Conservation (phyloP, 257 asterid species). For the Primulina tabacum region DNA sequence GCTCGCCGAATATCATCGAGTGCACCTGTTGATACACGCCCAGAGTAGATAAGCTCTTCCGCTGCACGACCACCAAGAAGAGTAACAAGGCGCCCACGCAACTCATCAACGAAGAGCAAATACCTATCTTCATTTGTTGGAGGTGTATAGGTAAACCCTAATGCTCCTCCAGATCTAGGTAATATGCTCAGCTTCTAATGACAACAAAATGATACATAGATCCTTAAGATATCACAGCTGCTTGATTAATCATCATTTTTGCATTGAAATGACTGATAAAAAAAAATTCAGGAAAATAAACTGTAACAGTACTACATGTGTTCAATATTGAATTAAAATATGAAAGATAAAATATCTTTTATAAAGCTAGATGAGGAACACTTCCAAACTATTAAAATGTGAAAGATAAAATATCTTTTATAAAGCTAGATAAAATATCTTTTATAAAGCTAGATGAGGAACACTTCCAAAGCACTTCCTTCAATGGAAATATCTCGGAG, state of each 20-base stretch:
- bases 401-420: not conserved
- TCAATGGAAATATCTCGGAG: not conserved
- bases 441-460: conserved; percentile 1
- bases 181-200: conserved; percentile 93
- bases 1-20: conserved; percentile 95
- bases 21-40: conserved; percentile 99
- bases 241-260: conserved; percentile 14
- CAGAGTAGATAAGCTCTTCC: conserved; percentile 83
- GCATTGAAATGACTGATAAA: conserved; percentile 2
- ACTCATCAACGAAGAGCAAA: conserved; percentile 90
- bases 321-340: not conserved
- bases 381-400: not conserved
- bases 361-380: not conserved
- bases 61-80: conserved; percentile 99
- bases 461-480: not conserved
- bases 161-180: conserved; percentile 98
- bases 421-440: no score
- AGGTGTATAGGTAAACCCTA: conserved; percentile 92
- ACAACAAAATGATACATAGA: conserved; percentile 19
- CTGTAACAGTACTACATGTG: conserved; percentile 6
- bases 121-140: conserved; percentile 91
- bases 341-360: not conserved
- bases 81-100: conserved; percentile 96
- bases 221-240: conserved; percentile 14
- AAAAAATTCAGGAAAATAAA: not conserved